phyloP scores from a whole-genome alignment of 1,284 basidiomycete species.

The Xerocomus tenax region DNA sequence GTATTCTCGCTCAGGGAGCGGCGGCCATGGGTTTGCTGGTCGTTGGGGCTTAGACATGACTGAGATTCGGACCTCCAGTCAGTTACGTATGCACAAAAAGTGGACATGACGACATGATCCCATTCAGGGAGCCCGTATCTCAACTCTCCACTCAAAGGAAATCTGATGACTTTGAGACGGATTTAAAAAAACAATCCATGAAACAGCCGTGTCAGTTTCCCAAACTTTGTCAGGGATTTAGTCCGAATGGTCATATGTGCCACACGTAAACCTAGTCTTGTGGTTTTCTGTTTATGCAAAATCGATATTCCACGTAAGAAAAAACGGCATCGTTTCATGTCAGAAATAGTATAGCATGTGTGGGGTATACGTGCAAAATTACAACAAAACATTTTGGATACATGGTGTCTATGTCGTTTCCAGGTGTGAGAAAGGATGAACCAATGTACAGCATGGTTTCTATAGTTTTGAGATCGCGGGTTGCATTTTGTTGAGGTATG shows the following conservation, averaged over 20 bases:
- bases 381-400: conserved; percentile 17
- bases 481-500: conserved; percentile 62
- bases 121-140: neutral
- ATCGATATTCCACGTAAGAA: conserved; percentile 10
- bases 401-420: conserved; percentile 17
- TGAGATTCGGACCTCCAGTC: neutral
- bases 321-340: conserved; percentile 1
- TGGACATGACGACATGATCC: neutral
- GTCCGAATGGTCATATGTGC: neutral
- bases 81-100: neutral
- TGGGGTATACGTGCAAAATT: conserved; percentile 20
- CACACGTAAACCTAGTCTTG: neutral
- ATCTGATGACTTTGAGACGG: neutral
- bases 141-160: neutral
- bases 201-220: conserved; percentile 1
- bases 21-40: too few relatives aligned
- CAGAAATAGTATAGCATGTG: conserved; percentile 19
- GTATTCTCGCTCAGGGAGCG: neutral
- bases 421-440: conserved; percentile 1
- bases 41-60: neutral
- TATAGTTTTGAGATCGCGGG: conserved; percentile 37
- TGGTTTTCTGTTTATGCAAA: neutral
- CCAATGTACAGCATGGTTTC: conserved; percentile 12
- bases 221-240: neutral
- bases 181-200: neutral